These are phyloP conservation scores for Cryphonectria nitschkei DNA, from an alignment of 2,329 filamentous ascomycete genomes.

Conservation along the genomic window DNA sequence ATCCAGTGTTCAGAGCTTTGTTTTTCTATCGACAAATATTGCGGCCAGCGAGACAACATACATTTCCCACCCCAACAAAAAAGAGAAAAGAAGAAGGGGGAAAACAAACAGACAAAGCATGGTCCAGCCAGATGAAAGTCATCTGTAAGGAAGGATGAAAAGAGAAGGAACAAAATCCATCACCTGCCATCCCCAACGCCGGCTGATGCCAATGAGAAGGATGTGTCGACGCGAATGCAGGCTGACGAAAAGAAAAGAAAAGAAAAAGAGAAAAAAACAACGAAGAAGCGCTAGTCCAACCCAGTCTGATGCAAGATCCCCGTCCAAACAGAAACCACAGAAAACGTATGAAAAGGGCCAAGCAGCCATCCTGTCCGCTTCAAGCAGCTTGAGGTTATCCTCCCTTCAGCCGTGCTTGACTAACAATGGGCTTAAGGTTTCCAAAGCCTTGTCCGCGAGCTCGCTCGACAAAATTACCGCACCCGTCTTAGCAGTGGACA, in stretches of 20 bases:
- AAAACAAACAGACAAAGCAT: too few species aligned
- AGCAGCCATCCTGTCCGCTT: background rate
- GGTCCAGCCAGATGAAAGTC: background rate
- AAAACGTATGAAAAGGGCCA: background rate
- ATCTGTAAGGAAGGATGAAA: background rate
- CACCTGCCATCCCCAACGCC: constrained; percentile 19
- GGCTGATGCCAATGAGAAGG: constrained; percentile 10
- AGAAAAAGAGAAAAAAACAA: background rate
- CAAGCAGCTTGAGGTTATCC: background rate
- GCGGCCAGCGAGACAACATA: background rate
- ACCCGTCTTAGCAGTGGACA: constrained; percentile 86
- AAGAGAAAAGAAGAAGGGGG: too few species aligned
- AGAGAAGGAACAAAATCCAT: background rate
- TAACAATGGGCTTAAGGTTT: constrained; percentile 64
- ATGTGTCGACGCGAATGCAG: background rate
- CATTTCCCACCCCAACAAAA: background rate
- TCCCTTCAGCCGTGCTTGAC: constrained; percentile 37
- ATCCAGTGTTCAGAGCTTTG: background rate
- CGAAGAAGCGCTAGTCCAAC: background rate
- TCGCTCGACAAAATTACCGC: constrained; percentile 83
- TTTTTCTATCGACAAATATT: background rate
- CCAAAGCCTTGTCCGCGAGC: constrained; percentile 73
- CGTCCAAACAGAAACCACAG: background rate
- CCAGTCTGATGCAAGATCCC: background rate
- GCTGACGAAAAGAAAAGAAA: background rate